Conservation (phyloP, 352 stramenopile species). For the Phytophthora sp. region DNA sequence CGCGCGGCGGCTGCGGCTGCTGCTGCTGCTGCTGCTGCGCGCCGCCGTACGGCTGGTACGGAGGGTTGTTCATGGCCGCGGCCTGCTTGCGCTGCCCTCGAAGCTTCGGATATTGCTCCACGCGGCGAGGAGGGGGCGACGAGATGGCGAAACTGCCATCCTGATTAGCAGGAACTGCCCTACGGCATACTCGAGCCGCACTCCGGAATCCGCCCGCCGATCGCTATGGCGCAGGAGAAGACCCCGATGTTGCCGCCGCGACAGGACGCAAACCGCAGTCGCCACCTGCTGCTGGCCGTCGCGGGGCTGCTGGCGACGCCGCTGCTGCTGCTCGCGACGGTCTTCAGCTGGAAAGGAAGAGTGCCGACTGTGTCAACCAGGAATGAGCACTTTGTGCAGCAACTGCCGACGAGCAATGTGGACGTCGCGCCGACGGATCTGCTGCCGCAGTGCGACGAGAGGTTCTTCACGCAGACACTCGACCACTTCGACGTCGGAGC, state of each 20-base stretch:
- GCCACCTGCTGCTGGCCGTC: slow-evolving; percentile 20
- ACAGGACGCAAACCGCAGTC: slow-evolving; percentile 1
- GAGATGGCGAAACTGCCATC: not conserved
- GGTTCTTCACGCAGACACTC: slow-evolving; percentile 75
- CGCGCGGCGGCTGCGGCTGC: slow-evolving; percentile 38
- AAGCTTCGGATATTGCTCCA: slow-evolving; percentile 31
- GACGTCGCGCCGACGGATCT: slow-evolving; percentile 51
- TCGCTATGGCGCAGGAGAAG: slow-evolving; percentile 24
- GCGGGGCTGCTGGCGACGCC: slow-evolving; percentile 22
- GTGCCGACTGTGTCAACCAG: not conserved
- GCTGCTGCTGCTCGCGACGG: slow-evolving; percentile 25
- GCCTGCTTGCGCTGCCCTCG: slow-evolving; percentile 8
- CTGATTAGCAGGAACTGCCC: not conserved
- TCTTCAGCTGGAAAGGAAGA: slow-evolving; percentile 4
- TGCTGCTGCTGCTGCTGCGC: slow-evolving; percentile 37
- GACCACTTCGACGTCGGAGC: slow-evolving; percentile 73
- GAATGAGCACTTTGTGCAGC: not conserved
- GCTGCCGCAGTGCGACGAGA: slow-evolving; percentile 67
- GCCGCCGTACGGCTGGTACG: slow-evolving; percentile 65
- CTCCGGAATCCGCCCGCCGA: not conserved
- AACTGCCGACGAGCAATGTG: slow-evolving; percentile 30
- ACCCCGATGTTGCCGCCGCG: slow-evolving; percentile 18
- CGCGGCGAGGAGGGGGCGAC: slow-evolving; percentile 13
- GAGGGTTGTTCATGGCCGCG: slow-evolving; percentile 44
- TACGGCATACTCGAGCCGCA: not conserved